Evolutionary conservation across 164 flowering plant genomes (phyloP), one percentile per base, ranked within the genome.

Genomic region (Sextonia rubra): DNA sequence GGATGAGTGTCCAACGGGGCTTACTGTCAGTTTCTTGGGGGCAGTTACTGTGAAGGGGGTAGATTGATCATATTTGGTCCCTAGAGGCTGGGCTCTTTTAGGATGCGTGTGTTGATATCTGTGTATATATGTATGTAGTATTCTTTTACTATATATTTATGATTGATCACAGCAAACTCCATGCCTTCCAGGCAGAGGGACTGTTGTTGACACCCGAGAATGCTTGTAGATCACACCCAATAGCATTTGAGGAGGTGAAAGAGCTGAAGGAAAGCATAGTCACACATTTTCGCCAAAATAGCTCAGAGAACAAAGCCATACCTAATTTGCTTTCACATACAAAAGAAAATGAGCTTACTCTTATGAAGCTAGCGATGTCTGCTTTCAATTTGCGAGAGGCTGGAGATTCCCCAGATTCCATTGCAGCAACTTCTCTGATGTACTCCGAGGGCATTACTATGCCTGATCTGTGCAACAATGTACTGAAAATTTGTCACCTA

Each of bases 331-430:
- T 75, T 37, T 37, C 79, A 63, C 47, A 62, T 74, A 48, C 75
- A 37, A 83, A 71, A 72, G 85, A 58, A 49, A 83, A 81, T 74
- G 83, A 86, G 76, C 75, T 80, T 69, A 75, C 74, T 60, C 80
- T 85, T 27, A 79, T 75, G 77, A 79, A 77, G 72, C 69, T 80
- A 55, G 88, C 85, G 67, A 77, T 77, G 69, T 78, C 84, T 24
- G 77, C 72, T 23, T 80, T 84, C 64, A 76, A 73, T 58, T 52
- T 75, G 77, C 79, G 69, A 68, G 71, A 64, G 47, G 47, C 73
- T 58, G 77, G 79, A 47, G 70, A 60, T 68, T 69, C 75, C 44
- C 30, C 26, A 17, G 73, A 75, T 75, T 69, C 66, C 49, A 15
- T 47, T 32, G 37, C 70, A 60, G 60, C 73, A 37, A 29, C 61